Base-by-base conservation (phyloP, 192 early-diverging fungal genomes). In the Gigaspora rosea region DNA sequence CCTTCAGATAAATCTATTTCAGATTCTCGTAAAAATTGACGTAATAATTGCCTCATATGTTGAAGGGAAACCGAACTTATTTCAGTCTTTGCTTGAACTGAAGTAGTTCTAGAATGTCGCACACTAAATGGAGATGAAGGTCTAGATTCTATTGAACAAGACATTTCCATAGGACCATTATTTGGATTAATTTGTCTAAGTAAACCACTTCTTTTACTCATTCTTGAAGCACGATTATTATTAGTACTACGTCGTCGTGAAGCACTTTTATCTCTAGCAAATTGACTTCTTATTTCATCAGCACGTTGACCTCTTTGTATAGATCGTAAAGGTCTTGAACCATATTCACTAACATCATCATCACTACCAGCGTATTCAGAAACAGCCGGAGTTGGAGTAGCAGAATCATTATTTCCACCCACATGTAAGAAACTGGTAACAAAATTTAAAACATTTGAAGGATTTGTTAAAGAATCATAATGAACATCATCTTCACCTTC, bases 21-120 rank as follows among this genome's bases (percentile, higher is more conserved):
- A 50, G 88, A 88, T 65, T 93, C 91, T 11, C 79, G 82, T 65
- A 95, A 82, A 8, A 92, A 82, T 83, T 97, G 93, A 8, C 88
- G 81, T 16, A 95, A 83, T 36, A 96, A 85, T 27, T 78, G 81
- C 3, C 84, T 85, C 82, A 94, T 82, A 62, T 97, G 95, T 46
- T 84, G 78, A 8, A 88, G 78, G 7, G 94, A 92, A 50, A 84
- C 88, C 0, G 80, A 78, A 79, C 91, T 93, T 12, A 94, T 83
- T 61, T 89, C 90, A 3, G 84, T 75, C 15, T 78, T 86, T 4
- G 73, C 62, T 8, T 80, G 81, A 33, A 70, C 68, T 67, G 70
- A 78, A 36, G 75, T 80, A 48, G 81, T 77, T 70, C 69, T 80
- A 54, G 46, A 78, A 66, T 78, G 84, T 32, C 79, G 77, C 59